These are phyloP conservation scores for Ophiosphaerella korrae DNA, from an alignment of 2,329 filamentous ascomycete species.

Conservation along the genomic window DNA sequence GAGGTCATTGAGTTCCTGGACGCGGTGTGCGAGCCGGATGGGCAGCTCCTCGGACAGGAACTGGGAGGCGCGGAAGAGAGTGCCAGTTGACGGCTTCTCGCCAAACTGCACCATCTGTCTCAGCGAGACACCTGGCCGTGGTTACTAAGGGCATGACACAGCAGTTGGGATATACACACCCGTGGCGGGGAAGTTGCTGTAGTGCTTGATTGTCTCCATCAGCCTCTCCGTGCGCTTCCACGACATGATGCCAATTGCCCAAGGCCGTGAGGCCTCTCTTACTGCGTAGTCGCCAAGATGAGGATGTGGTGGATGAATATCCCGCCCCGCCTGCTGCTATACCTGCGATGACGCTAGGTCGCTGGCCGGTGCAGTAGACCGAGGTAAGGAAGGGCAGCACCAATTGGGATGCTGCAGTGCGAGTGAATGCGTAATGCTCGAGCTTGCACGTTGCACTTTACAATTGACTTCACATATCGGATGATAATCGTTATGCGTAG, in stretches of 20 bases:
- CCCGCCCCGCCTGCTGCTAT: constrained; percentile 30
- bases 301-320: constrained; percentile 28
- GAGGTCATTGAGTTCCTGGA: constrained; percentile 88
- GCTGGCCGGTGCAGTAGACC: constrained; percentile 29
- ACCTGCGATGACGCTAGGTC: constrained; percentile 34
- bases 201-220: constrained; percentile 97
- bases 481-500: too few species aligned
- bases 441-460: not conserved
- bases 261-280: constrained; percentile 44
- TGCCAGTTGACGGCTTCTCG: constrained; percentile 87
- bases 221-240: constrained; percentile 89
- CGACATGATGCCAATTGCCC: constrained; percentile 68
- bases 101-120: constrained; percentile 99
- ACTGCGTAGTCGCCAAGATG: constrained; percentile 40
- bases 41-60: constrained; percentile 98
- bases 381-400: constrained; percentile 27
- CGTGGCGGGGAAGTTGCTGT: constrained; percentile 94
- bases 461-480: not conserved
- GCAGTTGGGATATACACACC: constrained; percentile 67
- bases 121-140: constrained; percentile 64
- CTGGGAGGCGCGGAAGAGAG: constrained; percentile 94
- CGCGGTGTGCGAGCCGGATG: constrained; percentile 93
- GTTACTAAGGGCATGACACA: constrained; percentile 17
- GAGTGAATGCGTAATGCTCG: too few species aligned
- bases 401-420: not conserved